Evolutionary conservation across 2,329 filamentous ascomycete species (phyloP), one percentile per base, ranked within the genome.

Genomic region (Ophiosphaerella narmari): DNA sequence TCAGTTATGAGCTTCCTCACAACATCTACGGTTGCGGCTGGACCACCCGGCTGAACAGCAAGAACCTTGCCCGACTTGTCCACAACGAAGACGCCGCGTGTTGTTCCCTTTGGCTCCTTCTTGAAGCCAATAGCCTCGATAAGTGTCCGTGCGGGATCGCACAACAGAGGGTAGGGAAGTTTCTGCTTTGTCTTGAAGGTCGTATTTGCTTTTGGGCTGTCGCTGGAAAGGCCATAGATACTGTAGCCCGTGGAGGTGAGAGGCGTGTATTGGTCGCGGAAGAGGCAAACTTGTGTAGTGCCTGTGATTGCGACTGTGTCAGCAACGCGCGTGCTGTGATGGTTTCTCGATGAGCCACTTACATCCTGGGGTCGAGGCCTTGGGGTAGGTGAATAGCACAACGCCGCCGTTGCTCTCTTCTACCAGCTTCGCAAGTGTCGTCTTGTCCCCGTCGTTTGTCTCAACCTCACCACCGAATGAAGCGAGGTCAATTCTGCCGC

Each of bases 331-430:
- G 14, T 38, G 21, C n/a, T 9, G 14, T 13, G 34, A 42, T 18
- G 18, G 48, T 37, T 46, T 23, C 36, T 34, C 26, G 11, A 16
- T 38, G 41, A 33, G 38, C 32, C 8, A 78, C 90, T 84, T 85
- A 96, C 93, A 97, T 56, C 93, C 93, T 33, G 91, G 90, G 18
- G 94, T 99, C 24, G 89, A 94, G 11, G 94, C 94, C 77, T 89
- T 95, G 51, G 94, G 94, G 71, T 97, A 97, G 29, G 92, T 97
- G 74, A 99, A 97, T 26, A 97, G 78, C 31, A 96, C 90, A 37
- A 97, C 88, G 23, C 93, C 94, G 32, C 83, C 81, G 76, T 90
- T 86, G 82, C 91, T 96, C 68, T 88, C 83, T 43, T 91, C 87
- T 41, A 97, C 82, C 21, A 99, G 85, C 63, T 86, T 80, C 77